phyloP scores from a whole-genome alignment of 2,329 filamentous ascomycete species.

The Cercospora nicotianae region DNA sequence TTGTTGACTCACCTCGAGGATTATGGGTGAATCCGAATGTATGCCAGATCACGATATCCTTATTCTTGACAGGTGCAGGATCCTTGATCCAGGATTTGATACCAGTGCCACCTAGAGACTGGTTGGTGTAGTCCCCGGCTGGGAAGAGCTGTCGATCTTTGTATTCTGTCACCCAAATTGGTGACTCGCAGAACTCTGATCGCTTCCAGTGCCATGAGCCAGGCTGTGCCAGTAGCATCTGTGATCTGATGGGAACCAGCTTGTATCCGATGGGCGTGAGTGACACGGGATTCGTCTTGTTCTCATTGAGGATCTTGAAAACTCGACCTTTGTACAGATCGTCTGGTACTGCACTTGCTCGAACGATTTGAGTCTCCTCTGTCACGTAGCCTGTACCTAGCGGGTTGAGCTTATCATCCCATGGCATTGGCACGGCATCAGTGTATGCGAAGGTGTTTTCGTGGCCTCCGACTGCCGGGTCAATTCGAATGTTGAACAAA shows the following conservation, averaged over 20 bases:
- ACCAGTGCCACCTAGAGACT: slow-evolving; percentile 55
- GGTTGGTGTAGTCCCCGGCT: slow-evolving; percentile 55
- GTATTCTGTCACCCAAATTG: slow-evolving; percentile 59
- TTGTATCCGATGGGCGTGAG: slow-evolving; percentile 52
- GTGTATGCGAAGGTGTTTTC: slow-evolving; percentile 52
- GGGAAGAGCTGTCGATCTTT: slow-evolving; percentile 60
- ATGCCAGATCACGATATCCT: slow-evolving; percentile 58
- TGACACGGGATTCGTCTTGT: slow-evolving; percentile 49
- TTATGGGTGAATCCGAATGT: slow-evolving; percentile 60
- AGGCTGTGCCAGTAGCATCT: slow-evolving; percentile 53
- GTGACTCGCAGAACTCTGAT: slow-evolving; percentile 59
- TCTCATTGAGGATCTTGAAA: slow-evolving; percentile 52
- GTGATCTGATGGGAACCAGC: slow-evolving; percentile 51
- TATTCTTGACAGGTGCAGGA: slow-evolving; percentile 54
- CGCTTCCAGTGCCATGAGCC: slow-evolving; percentile 58
- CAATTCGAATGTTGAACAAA: slow-evolving; percentile 61
- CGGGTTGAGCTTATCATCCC: slow-evolving; percentile 52
- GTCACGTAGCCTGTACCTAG: slow-evolving; percentile 54
- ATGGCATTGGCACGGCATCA: slow-evolving; percentile 61
- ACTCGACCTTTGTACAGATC: slow-evolving; percentile 44
- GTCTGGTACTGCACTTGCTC: slow-evolving; percentile 54
- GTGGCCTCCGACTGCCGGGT: slow-evolving; percentile 50
- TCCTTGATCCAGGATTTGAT: slow-evolving; percentile 37
- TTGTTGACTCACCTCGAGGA: neutral
- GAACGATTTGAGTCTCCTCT: slow-evolving; percentile 49